These are phyloP conservation scores for Paraphaeosphaeria minitans DNA, from an alignment of 2,329 filamentous ascomycete genomes.

Conservation along the genomic window DNA sequence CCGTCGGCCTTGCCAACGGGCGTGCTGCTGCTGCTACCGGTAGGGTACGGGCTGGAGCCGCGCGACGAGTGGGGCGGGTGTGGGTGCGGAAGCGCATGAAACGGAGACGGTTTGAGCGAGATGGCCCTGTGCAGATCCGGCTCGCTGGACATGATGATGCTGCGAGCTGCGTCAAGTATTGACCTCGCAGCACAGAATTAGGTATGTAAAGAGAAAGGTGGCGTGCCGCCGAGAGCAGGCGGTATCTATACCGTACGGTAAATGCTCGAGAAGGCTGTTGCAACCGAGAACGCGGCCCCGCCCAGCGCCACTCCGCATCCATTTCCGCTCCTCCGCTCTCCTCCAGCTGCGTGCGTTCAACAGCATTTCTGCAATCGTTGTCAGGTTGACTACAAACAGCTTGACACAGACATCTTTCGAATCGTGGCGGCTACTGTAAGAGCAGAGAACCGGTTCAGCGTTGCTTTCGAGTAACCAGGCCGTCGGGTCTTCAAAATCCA, in stretches of 20 bases:
- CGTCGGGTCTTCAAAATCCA: no score
- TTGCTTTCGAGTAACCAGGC: no score
- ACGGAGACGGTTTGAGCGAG: conserved; percentile 54
- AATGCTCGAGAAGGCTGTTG: no score
- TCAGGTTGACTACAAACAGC: no score
- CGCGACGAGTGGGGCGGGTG: conserved; percentile 33
- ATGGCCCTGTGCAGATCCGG: conserved; percentile 56
- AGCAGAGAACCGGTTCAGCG: no score
- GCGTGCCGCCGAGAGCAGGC: not conserved
- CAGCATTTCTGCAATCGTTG: no score
- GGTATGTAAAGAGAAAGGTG: not conserved
- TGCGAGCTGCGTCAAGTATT: not conserved
- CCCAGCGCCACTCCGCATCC: no score
- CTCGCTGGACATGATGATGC: conserved; percentile 46
- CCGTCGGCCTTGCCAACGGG: conserved; percentile 32
- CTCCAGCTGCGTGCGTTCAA: no score
- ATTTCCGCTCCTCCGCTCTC: no score
- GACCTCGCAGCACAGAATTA: not conserved
- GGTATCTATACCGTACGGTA: not conserved
- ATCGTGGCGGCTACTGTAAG: no score
- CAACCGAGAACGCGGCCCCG: no score
- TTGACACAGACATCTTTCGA: no score
- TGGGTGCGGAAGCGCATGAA: conserved; percentile 41
- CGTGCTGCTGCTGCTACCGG: conserved; percentile 15
- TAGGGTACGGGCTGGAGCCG: conserved; percentile 36